phyloP scores from a whole-genome alignment of 768 basidiomycete genomes.

The Gautieria morchelliformis region DNA sequence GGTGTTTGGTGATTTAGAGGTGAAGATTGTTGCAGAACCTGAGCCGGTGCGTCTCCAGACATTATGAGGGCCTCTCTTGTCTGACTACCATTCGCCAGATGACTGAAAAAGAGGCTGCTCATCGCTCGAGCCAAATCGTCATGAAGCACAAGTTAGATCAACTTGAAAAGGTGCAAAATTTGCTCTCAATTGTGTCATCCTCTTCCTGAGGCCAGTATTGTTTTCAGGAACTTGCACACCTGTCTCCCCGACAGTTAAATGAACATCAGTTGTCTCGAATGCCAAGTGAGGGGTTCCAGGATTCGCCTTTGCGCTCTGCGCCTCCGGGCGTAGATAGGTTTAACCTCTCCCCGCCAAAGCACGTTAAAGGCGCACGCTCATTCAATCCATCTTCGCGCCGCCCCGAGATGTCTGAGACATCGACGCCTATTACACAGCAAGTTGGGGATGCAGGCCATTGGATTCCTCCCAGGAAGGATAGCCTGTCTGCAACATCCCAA shows the following conservation, averaged over 20 bases:
- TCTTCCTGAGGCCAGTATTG: constrained; percentile 15
- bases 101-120: constrained; percentile 52
- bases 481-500: neutral
- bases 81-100: constrained; percentile 1
- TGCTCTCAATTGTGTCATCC: constrained; percentile 11
- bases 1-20: constrained; percentile 3
- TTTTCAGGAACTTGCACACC: constrained; percentile 48
- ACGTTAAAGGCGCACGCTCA: neutral
- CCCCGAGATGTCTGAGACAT: neutral
- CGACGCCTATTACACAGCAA: constrained; percentile 1
- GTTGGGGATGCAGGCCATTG: neutral
- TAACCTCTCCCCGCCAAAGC: neutral
- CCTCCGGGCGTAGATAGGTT: constrained; percentile 5
- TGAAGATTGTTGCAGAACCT: constrained; percentile 27
- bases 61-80: constrained; percentile 24
- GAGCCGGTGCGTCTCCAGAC: constrained; percentile 20
- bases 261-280: neutral
- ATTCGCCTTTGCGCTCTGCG: neutral
- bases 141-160: constrained; percentile 72
- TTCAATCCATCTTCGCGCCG: neutral
- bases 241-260: constrained; percentile 43
- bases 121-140: constrained; percentile 62
- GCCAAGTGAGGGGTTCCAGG: neutral
- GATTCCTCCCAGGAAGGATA: neutral
- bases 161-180: constrained; percentile 52